These are phyloP conservation scores for Escovopsis sp. DNA, from an alignment of 2,329 filamentous ascomycete species.

Conservation along the genomic window DNA sequence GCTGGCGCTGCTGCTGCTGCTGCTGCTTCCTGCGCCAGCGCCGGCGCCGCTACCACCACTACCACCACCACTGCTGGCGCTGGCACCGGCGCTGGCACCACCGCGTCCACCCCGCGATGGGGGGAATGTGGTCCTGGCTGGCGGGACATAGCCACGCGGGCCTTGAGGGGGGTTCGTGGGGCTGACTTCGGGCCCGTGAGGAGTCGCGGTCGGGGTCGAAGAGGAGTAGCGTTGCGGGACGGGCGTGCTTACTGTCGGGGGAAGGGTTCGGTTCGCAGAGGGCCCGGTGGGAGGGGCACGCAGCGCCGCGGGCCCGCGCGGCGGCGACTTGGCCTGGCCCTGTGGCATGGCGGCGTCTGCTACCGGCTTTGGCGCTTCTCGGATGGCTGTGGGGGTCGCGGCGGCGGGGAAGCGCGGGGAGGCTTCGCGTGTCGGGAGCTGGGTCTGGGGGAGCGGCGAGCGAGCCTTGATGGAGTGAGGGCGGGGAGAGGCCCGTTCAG, in stretches of 20 bases:
- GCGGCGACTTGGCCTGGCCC: slow-evolving; percentile 28
- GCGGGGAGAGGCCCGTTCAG: slow-evolving; percentile 38
- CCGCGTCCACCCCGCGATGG: slow-evolving; percentile 27
- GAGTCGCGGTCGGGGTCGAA: slow-evolving; percentile 18
- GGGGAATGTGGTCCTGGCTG: slow-evolving; percentile 28
- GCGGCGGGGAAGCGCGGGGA: slow-evolving; percentile 17
- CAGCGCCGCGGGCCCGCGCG: slow-evolving; percentile 39
- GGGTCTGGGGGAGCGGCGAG: slow-evolving; percentile 24
- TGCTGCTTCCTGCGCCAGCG: too few relatives aligned
- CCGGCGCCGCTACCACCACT: too few relatives aligned
- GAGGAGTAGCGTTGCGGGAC: slow-evolving; percentile 17
- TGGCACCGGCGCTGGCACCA: slow-evolving; percentile 10
- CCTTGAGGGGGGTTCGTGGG: slow-evolving; percentile 38
- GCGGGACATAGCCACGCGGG: slow-evolving; percentile 37
- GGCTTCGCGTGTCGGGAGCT: slow-evolving; percentile 22
- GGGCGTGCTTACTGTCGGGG: slow-evolving; percentile 21
- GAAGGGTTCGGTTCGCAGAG: slow-evolving; percentile 23
- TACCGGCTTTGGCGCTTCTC: slow-evolving; percentile 15
- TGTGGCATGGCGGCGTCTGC: slow-evolving; percentile 14
- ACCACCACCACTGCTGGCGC: too few relatives aligned
- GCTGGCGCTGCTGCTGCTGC: slow-evolving; percentile 4
- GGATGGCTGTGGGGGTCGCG: slow-evolving; percentile 11
- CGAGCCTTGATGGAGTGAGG: slow-evolving; percentile 30
- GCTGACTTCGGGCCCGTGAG: slow-evolving; percentile 26
- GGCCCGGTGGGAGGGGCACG: slow-evolving; percentile 34